phyloP scores from a whole-genome alignment of 257 asterid genomes.

The Scutellaria baicalensis region DNA sequence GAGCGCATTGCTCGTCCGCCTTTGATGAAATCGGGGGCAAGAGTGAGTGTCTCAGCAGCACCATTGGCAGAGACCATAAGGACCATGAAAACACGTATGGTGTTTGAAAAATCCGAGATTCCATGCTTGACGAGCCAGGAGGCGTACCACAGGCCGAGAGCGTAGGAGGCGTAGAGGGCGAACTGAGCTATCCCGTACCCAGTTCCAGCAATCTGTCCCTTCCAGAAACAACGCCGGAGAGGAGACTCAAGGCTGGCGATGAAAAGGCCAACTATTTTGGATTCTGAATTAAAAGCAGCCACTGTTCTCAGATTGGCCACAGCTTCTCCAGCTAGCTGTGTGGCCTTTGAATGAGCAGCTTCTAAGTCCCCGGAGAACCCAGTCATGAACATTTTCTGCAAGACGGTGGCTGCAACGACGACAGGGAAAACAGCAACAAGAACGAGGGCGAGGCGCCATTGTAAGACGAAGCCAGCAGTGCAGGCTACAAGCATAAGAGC shows the following conservation, averaged over 20 bases:
- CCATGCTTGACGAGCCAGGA: constrained; percentile 90
- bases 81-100: constrained; percentile 91
- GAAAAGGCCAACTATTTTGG: constrained; percentile 60
- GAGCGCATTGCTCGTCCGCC: constrained; percentile 92
- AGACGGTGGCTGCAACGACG: constrained; percentile 84
- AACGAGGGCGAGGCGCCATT: constrained; percentile 94
- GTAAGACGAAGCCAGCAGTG: constrained; percentile 89
- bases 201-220: constrained; percentile 85
- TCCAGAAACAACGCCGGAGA: constrained; percentile 80
- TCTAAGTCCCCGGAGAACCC: constrained; percentile 92
- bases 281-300: constrained; percentile 81
- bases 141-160: constrained; percentile 92
- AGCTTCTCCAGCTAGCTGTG: constrained; percentile 89
- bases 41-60: constrained; percentile 85
- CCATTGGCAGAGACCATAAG: constrained; percentile 93
- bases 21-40: constrained; percentile 84
- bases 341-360: constrained; percentile 83
- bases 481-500: constrained; percentile 96
- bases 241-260: constrained; percentile 54
- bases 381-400: constrained; percentile 90
- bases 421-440: constrained; percentile 83
- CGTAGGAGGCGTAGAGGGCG: constrained; percentile 74
- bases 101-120: constrained; percentile 82
- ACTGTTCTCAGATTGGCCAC: constrained; percentile 77
- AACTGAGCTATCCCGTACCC: constrained; percentile 87